These are phyloP conservation scores for Streptanthus diversifolius DNA, from an alignment of 345 rosid genomes.

Conservation along the genomic window DNA sequence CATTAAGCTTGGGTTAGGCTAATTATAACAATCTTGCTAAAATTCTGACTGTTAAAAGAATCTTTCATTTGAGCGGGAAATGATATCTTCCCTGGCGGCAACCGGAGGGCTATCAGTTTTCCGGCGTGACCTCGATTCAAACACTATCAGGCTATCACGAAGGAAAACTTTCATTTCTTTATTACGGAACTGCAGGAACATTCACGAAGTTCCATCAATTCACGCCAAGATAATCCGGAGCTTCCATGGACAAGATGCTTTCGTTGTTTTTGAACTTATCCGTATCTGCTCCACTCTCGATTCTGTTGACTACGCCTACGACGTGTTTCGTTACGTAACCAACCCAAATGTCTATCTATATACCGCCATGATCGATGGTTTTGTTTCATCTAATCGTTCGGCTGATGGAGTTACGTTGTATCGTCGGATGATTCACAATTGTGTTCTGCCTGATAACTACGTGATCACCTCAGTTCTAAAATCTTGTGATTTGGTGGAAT, in stretches of 20 bases:
- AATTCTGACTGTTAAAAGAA: too few relatives aligned
- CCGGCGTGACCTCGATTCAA: conserved; percentile 28
- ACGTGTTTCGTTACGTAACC: conserved; percentile 38
- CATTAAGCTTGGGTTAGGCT: neutral
- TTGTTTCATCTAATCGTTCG: conserved; percentile 40
- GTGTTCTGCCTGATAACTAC: conserved; percentile 48
- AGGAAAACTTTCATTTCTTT: conserved; percentile 15
- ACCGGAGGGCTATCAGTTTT: conserved; percentile 9
- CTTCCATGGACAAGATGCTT: conserved; percentile 46
- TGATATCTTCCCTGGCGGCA: conserved; percentile 15
- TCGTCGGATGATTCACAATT: conserved; percentile 39
- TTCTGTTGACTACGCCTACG: conserved; percentile 46
- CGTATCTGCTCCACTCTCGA: conserved; percentile 42
- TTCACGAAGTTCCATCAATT: conserved; percentile 19
- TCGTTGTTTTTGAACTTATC: conserved; percentile 56
- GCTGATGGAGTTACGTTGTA: conserved; percentile 45
- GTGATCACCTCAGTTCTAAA: conserved; percentile 47
- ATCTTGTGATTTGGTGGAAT: conserved; percentile 43
- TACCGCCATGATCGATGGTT: conserved; percentile 60
- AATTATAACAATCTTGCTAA: too few relatives aligned
- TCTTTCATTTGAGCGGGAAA: conserved; percentile 29
- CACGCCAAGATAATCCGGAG: conserved; percentile 43
- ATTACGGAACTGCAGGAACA: conserved; percentile 19
- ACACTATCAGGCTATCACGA: conserved; percentile 3
- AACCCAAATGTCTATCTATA: conserved; percentile 53